Base-by-base conservation (phyloP, 495 filamentous ascomycete genomes). In the Lophium mytilinum region DNA sequence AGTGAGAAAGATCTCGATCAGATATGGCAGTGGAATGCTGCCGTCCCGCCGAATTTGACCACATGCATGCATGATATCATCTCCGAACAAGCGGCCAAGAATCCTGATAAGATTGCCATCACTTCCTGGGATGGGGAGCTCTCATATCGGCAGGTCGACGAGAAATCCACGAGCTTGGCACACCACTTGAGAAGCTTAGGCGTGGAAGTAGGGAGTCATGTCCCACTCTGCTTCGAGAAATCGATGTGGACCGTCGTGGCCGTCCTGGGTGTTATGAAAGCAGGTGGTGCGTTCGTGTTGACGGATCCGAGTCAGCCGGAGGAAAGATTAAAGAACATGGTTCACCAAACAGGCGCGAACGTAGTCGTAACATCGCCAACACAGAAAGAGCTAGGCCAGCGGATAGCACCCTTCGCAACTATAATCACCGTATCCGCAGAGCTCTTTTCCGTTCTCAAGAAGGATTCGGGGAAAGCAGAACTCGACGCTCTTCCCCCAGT, bases 221-320 rank as follows among this genome's bases (percentile, higher is more conserved):
- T 65, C 15, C 62, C 62, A 3, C 17, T 65, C 9, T 50, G 55
- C 7, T 65, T 65, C 41, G 62, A 65, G 35, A 65, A 65, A 39
- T 58, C 42, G 0, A 15, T 52, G 18, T 65, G 62, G 62, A 61
- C 62, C 0, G 50, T 61, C 17, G 55, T 65, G 9, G 57, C 62
- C 1, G 35, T 65, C 4, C 55, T 65, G 10, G 62, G 52, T 5
- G 54, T 61, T 1, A 61, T 65, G 53, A 65, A 65, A 35, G 37
- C 58, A n/a, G 62, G 58, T 9, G 51, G 39, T 5, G 47, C 37
- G 10, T 61, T 61, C 39, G 50, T 50, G 0, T 40, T 58, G 0
- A 37, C 61, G 7, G 62, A 65, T 36, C 58, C 62, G 1, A 53
- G 58, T 4, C 62, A 61, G 37, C 62, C 62, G 1, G 57, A 57